Evolutionary conservation across 1,139 yeast genomes (phyloP).

Genomic region (Protomyces pachydermus): DNA sequence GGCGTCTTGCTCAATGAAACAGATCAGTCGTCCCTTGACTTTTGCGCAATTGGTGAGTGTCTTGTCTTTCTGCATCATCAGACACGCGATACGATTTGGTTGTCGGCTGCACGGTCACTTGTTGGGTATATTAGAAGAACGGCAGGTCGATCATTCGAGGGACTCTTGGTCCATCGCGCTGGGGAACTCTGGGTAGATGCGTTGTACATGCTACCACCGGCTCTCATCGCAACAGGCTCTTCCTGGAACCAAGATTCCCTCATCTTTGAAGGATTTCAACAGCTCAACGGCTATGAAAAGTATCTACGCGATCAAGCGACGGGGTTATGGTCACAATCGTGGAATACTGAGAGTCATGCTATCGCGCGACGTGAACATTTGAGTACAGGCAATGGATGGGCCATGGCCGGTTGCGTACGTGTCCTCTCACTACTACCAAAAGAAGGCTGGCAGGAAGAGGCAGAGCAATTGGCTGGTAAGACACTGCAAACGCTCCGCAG

Average conservation of each 20-base stretch:
- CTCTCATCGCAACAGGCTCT: constrained; percentile 16
- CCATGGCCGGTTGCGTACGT: constrained; percentile 20
- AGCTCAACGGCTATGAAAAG: constrained; percentile 22
- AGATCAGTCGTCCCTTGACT: constrained; percentile 21
- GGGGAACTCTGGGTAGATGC: constrained; percentile 25
- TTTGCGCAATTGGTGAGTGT: constrained; percentile 23
- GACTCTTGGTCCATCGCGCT: constrained; percentile 16
- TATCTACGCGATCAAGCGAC: constrained; percentile 5
- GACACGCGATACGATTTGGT: constrained; percentile 19
- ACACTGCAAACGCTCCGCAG: constrained; percentile 6
- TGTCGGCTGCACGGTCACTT: constrained; percentile 16
- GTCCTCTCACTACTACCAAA: constrained; percentile 14
- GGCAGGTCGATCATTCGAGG: constrained; percentile 21
- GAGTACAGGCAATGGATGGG: constrained; percentile 25
- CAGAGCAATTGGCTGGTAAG: neutral
- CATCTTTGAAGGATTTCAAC: constrained; percentile 23
- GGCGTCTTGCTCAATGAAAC: constrained; percentile 18
- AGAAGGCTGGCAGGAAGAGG: constrained; percentile 25
- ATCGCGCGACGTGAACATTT: constrained; percentile 3
- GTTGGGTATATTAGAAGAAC: constrained; percentile 17
- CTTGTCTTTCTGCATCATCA: constrained; percentile 20
- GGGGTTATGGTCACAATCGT: constrained; percentile 24
- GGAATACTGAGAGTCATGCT: constrained; percentile 15
- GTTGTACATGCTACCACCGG: constrained; percentile 24
- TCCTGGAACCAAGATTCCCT: constrained; percentile 22